Conservation (phyloP, 2,329 filamentous ascomycete genomes). For the Aspergillus sp. region DNA sequence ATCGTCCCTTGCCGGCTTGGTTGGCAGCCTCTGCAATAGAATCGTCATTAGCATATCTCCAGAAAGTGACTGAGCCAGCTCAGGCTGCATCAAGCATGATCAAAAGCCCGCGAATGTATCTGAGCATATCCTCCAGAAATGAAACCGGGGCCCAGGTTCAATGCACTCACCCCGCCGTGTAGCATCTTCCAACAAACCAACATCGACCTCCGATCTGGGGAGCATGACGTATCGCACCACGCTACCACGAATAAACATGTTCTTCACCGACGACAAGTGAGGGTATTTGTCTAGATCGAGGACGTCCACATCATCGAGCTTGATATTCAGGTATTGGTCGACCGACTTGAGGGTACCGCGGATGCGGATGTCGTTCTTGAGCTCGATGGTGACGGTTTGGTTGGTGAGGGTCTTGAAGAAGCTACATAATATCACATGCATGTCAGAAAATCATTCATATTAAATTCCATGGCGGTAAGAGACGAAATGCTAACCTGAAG, state of each 20-base stretch:
- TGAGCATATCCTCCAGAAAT: too few relatives aligned
- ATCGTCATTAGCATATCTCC: constrained; percentile 6
- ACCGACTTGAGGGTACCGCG: constrained; percentile 93
- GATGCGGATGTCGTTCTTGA: constrained; percentile 99
- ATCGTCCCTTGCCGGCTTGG: constrained; percentile 46
- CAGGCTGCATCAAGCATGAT: not conserved
- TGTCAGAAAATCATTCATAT: too few relatives aligned
- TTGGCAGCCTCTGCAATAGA: constrained; percentile 42
- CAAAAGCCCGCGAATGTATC: too few relatives aligned
- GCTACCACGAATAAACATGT: constrained; percentile 90
- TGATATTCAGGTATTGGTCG: constrained; percentile 98
- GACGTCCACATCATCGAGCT: constrained; percentile 91
- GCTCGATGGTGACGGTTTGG: constrained; percentile 93
- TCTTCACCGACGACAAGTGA: constrained; percentile 85
- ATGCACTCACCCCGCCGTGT: constrained; percentile 67
- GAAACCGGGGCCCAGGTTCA: not conserved
- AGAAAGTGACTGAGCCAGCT: not conserved
- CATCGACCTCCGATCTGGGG: constrained; percentile 75
- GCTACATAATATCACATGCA: constrained; percentile 42
- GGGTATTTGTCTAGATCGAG: constrained; percentile 93
- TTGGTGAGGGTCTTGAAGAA: constrained; percentile 99
- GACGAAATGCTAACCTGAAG: constrained; percentile 41
- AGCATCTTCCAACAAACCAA: constrained; percentile 82
- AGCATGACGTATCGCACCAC: constrained; percentile 91
- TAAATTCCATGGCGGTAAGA: too few relatives aligned